Conservation (phyloP, 2,329 filamentous ascomycete genomes). For the Epichloe sp. region DNA sequence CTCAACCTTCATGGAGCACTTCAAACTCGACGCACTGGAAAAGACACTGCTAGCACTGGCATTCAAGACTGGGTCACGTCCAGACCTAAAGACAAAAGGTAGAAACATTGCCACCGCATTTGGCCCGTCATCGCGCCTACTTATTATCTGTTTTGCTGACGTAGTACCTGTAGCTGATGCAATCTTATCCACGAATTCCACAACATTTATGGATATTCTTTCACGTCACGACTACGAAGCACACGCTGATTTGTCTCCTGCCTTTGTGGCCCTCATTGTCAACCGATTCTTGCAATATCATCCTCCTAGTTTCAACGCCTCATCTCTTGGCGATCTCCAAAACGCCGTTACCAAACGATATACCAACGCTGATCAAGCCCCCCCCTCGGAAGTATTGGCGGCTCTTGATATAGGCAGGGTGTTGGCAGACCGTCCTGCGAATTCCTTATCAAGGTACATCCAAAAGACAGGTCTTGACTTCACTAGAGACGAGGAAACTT, state of each 20-base stretch:
- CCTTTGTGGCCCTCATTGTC: slow-evolving; percentile 66
- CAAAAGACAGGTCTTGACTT: slow-evolving; percentile 62
- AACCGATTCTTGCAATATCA: slow-evolving; percentile 81
- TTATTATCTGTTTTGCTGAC: slow-evolving; percentile 10
- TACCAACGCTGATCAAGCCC: slow-evolving; percentile 46
- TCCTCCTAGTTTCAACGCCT: slow-evolving; percentile 71
- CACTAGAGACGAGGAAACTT: slow-evolving; percentile 62
- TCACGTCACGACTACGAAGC: slow-evolving; percentile 49
- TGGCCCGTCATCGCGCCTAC: not conserved
- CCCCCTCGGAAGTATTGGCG: slow-evolving; percentile 59
- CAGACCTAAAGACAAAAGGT: slow-evolving; percentile 87
- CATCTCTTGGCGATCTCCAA: slow-evolving; percentile 55
- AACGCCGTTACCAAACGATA: slow-evolving; percentile 58
- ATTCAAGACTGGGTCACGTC: slow-evolving; percentile 69
- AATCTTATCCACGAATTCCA: slow-evolving; percentile 71
- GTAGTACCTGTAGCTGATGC: slow-evolving; percentile 55
- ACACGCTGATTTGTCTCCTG: slow-evolving; percentile 51
- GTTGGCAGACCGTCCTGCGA: slow-evolving; percentile 43
- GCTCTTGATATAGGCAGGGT: slow-evolving; percentile 57
- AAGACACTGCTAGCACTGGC: slow-evolving; percentile 81
- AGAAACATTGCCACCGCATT: slow-evolving; percentile 14
- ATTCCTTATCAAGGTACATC: slow-evolving; percentile 51
- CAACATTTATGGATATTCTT: slow-evolving; percentile 64
- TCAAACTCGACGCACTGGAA: slow-evolving; percentile 78
- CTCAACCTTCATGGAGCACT: slow-evolving; percentile 90